These are phyloP conservation scores for Cryptococcus amylolentus DNA, from an alignment of 1,284 basidiomycete genomes.

Conservation along the genomic window DNA sequence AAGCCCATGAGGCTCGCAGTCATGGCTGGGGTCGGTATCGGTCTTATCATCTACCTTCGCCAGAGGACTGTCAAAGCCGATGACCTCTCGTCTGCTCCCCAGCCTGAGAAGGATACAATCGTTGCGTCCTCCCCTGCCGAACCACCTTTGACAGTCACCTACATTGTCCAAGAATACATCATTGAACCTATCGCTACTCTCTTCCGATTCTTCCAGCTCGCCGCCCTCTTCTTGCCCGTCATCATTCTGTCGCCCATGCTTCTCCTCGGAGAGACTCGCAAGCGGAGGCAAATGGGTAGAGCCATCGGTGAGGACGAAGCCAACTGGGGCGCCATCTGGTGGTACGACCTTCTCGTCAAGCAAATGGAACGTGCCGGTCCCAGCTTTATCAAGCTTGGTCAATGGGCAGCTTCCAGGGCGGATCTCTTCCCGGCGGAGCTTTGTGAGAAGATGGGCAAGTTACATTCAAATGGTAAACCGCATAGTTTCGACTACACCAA, in stretches of 20 bases:
- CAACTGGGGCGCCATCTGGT: constrained; percentile 85
- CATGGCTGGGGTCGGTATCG: constrained; percentile 27
- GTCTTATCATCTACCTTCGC: constrained; percentile 23
- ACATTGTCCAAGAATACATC: constrained; percentile 52
- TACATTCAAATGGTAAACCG: constrained; percentile 85
- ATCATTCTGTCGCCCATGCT: constrained; percentile 81
- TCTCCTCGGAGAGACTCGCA: constrained; percentile 60
- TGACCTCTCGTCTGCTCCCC: background rate
- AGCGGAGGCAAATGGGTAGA: constrained; percentile 25
- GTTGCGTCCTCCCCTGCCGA: constrained; percentile 25
- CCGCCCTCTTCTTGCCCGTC: constrained; percentile 81
- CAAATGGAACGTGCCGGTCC: constrained; percentile 95
- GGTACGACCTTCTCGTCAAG: constrained; percentile 83
- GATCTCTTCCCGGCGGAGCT: constrained; percentile 93
- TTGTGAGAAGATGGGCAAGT: constrained; percentile 76
- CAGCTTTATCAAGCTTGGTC: constrained; percentile 96
- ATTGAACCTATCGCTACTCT: constrained; percentile 85
- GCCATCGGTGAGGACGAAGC: constrained; percentile 58
- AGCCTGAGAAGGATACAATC: constrained; percentile 2
- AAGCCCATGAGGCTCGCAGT: constrained; percentile 25
- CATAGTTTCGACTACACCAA: constrained; percentile 82
- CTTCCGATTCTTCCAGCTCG: constrained; percentile 77
- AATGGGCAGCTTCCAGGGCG: constrained; percentile 95
- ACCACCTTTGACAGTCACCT: constrained; percentile 14
- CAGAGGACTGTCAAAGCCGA: constrained; percentile 27